Conservation (phyloP, 176 grass and related monocot species). For the Eragrostis nindensis region DNA sequence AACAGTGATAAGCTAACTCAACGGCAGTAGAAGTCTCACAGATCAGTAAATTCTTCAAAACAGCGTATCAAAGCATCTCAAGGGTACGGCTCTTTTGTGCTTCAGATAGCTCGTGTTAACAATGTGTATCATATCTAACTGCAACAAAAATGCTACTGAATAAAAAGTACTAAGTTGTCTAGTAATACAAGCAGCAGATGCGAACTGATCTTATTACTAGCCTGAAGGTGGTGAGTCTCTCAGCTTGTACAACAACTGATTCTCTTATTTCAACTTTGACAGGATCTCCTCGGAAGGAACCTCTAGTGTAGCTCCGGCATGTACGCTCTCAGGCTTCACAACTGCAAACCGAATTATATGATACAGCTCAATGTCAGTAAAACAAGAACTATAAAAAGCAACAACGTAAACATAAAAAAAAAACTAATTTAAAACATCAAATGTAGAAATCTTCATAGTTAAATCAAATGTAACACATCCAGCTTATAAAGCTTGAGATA, state of each 20-base stretch:
- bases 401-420: background rate
- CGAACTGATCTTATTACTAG: conserved; percentile 44
- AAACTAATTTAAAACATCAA: background rate
- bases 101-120: background rate
- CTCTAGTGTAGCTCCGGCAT: conserved; percentile 82
- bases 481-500: background rate
- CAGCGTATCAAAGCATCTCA: background rate
- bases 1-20: conserved; percentile 3
- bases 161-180: background rate
- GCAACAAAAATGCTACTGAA: too few species aligned
- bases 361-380: conserved; percentile 13
- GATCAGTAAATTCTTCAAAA: conserved; percentile 4
- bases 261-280: conserved; percentile 53
- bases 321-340: conserved; percentile 80
- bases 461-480: background rate
- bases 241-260: conserved; percentile 5
- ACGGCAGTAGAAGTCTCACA: background rate
- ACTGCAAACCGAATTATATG: conserved; percentile 44
- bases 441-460: background rate
- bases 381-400: conserved; percentile 1
- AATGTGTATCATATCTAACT: background rate
- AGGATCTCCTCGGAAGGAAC: conserved; percentile 74
- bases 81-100: background rate
- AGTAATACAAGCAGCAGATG: background rate
- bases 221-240: conserved; percentile 5